Base-by-base conservation (phyloP, 352 stramenopile genomes). In the Globisporangium solare region DNA sequence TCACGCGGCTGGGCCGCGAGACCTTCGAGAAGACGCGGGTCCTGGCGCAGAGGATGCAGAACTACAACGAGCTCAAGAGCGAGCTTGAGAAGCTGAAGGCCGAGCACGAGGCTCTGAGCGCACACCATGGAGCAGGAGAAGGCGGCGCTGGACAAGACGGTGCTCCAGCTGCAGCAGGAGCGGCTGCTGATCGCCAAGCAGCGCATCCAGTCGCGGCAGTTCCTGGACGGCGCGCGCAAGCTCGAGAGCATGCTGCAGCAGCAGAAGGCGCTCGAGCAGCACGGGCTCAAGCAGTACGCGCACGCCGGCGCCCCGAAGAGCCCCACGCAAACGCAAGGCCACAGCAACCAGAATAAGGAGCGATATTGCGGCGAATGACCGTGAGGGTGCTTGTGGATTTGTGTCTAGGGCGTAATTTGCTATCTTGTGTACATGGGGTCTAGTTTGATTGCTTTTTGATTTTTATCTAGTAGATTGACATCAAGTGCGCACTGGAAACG, bases 141-240 rank as follows among this genome's bases (percentile, higher is more conserved):
- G 45, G 70, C 68, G 41, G 63, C 66, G 20, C 58, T 94, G 24
- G 77, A 89, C 27, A 68, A 76, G 20, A 68, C 77, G 2, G 63
- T 71, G 14, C 61, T 69, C 21, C 71, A 84, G 47, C 64, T 94
- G 43, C 74, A 91, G 54, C 81, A 83, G 20, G 83, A 94, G 61
- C 71, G 77, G 6, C 62, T 92, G 13, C 46, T 80, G 50, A 69
- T 92, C 18, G 77, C 78, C 39, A 89, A 85, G 58, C 79, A 90
- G 64, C 83, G 80, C 42, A 60, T 86, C 61, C 74, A 94, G 63
- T 91, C 81, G 55, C 77, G 81, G 20, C 76, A 89, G 52, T 77
- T 94, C 50, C 61, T 92, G 18, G 74, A 92, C 51, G 74, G 78
- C 46, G 76, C 83, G 21, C 71, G 73, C 37, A 84, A 86, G 35